phyloP scores from a whole-genome alignment of 208 protist species.

The Acanthamoeba royreba region DNA sequence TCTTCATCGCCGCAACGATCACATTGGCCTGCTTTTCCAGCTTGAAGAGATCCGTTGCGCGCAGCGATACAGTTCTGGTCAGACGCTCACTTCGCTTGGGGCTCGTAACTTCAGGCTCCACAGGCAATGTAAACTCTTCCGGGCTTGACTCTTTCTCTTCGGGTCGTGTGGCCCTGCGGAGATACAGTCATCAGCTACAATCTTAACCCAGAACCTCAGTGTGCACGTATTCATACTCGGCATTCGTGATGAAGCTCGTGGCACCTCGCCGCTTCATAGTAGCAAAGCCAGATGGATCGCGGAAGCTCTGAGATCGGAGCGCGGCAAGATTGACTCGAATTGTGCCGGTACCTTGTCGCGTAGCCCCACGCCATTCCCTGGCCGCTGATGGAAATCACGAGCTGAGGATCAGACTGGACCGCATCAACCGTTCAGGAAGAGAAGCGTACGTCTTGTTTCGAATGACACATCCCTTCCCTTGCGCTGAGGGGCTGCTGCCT shows the following conservation, averaged over 20 bases:
- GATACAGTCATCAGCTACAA: background rate
- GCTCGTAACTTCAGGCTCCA: background rate
- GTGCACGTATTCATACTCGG: too few species aligned
- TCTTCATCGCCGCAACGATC: background rate
- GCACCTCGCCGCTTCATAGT: background rate
- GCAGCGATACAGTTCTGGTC: background rate
- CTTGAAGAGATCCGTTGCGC: background rate
- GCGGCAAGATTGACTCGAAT: background rate
- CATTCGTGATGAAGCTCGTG: background rate
- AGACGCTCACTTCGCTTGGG: background rate
- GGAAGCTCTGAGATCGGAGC: background rate
- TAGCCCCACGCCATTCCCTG: background rate
- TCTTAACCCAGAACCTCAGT: too few species aligned
- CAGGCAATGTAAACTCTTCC: background rate
- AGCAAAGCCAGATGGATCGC: background rate
- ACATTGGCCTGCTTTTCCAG: background rate
- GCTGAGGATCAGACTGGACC: background rate
- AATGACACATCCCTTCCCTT: background rate
- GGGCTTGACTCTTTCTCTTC: background rate
- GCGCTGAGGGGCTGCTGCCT: background rate
- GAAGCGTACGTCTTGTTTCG: background rate
- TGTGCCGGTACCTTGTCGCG: background rate
- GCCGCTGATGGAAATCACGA: background rate
- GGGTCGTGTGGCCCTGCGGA: background rate
- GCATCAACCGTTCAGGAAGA: background rate